These are phyloP conservation scores for Marasmius sp. DNA, from an alignment of 1,284 basidiomycete genomes.

Conservation along the genomic window DNA sequence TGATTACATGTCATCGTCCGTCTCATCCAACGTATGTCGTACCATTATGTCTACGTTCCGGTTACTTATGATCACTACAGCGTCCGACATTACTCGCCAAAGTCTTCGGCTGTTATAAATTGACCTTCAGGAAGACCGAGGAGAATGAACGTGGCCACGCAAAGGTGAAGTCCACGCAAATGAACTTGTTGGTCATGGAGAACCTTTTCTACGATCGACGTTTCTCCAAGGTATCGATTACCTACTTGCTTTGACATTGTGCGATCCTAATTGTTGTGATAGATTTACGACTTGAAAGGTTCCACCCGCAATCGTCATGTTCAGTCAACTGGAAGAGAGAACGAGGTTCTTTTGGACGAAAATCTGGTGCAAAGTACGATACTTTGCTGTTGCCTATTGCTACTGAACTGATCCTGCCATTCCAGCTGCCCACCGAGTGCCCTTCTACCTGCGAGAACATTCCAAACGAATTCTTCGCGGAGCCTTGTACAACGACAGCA, in stretches of 20 bases:
- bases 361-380: slow-evolving; percentile 83
- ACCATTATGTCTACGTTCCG: neutral
- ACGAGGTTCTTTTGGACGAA: slow-evolving; percentile 93
- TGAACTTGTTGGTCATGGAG: slow-evolving; percentile 98
- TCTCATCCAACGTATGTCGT: slow-evolving; percentile 67
- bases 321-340: slow-evolving; percentile 86
- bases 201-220: slow-evolving; percentile 93
- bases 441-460: slow-evolving; percentile 94
- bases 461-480: slow-evolving; percentile 91
- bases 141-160: slow-evolving; percentile 55
- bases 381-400: neutral
- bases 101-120: slow-evolving; percentile 96
- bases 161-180: slow-evolving; percentile 80
- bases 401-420: slow-evolving; percentile 15
- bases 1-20: slow-evolving; percentile 91
- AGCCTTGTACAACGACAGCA: slow-evolving; percentile 92
- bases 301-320: slow-evolving; percentile 91
- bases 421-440: slow-evolving; percentile 67
- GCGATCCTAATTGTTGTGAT: neutral
- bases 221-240: slow-evolving; percentile 71
- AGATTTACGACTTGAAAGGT: slow-evolving; percentile 96
- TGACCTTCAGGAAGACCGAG: slow-evolving; percentile 86
- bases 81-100: slow-evolving; percentile 95
- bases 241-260: neutral
- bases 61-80: slow-evolving; percentile 37